Base-by-base conservation (phyloP, 2,329 filamentous ascomycete genomes). In the Dactylellina sp. region DNA sequence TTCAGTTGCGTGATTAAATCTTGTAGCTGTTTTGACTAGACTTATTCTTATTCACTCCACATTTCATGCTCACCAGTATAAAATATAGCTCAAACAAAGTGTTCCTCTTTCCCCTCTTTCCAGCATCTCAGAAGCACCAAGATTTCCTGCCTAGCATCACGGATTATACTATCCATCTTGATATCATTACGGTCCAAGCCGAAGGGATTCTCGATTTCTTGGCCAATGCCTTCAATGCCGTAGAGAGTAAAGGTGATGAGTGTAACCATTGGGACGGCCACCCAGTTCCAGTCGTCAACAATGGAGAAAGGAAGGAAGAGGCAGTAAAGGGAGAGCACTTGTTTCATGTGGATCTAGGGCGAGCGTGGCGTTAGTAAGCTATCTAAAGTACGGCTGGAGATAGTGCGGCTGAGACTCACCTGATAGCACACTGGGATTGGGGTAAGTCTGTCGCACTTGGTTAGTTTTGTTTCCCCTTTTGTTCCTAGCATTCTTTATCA, bases 101-200 rank as follows among this genome's bases (percentile, higher is more conserved):
- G 78, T 14, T 77, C 76, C 18, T 78, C 78, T 22, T 72, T 71
- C 7, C 77, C 77, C 46, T 76, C 76, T 59, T 72, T 79, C 87
- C 87, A 89, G 79, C 88, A 86, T 5, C 84, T 82, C 20, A 89
- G 76, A 75, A 88, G 80, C 3, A 87, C 86, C 68, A 83, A 82
- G 24, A 86, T 83, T 80, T 89, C 87, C 25, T 82, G 83, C 72
- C 85, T 81, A 55, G 85, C 81, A 78, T 89, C 87, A 74, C 87
- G 86, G 1, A 86, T 84, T 61, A 89, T 86, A 1, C 85, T 86
- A 79, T 89, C 87, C 84, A 89, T 88, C 79, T 88, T 89, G 80
- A 89, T 89, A 79, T 89, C 87, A 70, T 88, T 88, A 77, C 84
- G 83, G 76, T 89, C 87, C 75, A 87, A 87, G 0, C 87, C 87